Conservation (phyloP, 495 filamentous ascomycete genomes). For the Xylaria curta region DNA sequence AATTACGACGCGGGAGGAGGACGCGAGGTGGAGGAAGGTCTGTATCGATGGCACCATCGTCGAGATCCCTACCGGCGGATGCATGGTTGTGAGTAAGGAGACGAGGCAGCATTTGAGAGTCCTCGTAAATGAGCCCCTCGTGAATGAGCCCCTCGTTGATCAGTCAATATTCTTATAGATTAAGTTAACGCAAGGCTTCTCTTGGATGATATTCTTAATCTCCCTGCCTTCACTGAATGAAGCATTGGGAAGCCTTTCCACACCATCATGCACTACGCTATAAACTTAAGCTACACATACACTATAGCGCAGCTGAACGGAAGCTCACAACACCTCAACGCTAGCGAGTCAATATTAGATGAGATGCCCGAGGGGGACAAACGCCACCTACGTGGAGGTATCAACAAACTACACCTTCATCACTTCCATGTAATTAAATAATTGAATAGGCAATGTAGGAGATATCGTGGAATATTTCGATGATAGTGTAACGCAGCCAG, state of each 20-base stretch:
- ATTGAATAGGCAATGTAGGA: background rate
- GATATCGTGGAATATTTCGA: background rate
- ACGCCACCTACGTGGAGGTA: background rate
- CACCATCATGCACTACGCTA: background rate
- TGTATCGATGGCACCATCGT: constrained; percentile 92
- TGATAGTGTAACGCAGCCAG: background rate
- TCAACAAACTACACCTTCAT: background rate
- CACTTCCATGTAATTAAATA: background rate
- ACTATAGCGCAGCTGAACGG: background rate
- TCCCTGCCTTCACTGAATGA: background rate
- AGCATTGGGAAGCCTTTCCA: background rate
- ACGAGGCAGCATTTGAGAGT: constrained; percentile 40
- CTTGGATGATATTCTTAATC: background rate
- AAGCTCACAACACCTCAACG: background rate
- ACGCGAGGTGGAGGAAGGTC: constrained; percentile 77
- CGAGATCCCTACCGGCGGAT: constrained; percentile 69
- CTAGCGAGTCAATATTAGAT: background rate
- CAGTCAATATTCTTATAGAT: background rate
- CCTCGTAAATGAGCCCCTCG: constrained; percentile 40
- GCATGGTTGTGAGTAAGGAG: constrained; percentile 64
- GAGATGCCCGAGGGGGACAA: background rate
- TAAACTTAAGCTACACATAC: background rate
- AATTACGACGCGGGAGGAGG: constrained; percentile 68
- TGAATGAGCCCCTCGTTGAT: constrained; percentile 18
- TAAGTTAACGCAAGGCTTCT: background rate